Percentiles rank a stretch among this genome's conserved stretches.
Evolutionary conservation across 139 green algal genomes (phyloP).

Genomic region (Chlorella sorokiniana): DNA sequence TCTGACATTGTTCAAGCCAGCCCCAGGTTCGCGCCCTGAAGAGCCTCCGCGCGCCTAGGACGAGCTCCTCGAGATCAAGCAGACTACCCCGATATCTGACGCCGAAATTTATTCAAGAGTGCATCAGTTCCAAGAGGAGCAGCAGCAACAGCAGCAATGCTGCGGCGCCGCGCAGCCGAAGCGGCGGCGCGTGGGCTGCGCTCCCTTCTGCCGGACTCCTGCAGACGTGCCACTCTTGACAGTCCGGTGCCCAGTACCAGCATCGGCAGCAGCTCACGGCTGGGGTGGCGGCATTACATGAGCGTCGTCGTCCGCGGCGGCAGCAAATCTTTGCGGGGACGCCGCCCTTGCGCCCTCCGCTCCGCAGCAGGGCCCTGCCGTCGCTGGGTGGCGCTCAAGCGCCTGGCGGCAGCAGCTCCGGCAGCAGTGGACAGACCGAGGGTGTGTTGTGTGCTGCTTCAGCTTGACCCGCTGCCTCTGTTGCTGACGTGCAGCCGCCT

Average conservation of each 20-base stretch:
- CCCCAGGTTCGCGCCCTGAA: no score
- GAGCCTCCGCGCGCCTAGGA: no score
- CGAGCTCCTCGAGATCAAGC: no score
- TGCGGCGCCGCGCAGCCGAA: background rate
- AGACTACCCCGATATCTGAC: no score
- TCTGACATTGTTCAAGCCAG: no score
- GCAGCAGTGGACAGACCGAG: background rate
- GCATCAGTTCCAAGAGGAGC: no score
- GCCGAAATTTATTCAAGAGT: no score
- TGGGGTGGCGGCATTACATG: background rate
- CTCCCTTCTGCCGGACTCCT: background rate
- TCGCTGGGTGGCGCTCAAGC: background rate
- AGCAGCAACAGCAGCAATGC: background rate
- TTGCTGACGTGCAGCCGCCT: no score
- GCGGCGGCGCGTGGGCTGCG: background rate
- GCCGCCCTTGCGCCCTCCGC: no score
- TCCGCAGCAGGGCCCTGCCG: background rate
- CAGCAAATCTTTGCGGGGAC: no score
- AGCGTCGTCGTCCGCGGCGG: background rate
- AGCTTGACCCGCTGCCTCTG: no score
- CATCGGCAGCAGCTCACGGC: background rate
- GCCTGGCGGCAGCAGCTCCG: constrained; percentile 35
- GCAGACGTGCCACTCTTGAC: background rate
- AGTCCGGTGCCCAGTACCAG: background rate
- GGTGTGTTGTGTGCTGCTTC: background rate